A percentile compares a stretch with the other conserved stretches of the same genome.
Evolutionary conservation across 768 basidiomycete genomes (phyloP).

Genomic region (Trametopsis cervina): DNA sequence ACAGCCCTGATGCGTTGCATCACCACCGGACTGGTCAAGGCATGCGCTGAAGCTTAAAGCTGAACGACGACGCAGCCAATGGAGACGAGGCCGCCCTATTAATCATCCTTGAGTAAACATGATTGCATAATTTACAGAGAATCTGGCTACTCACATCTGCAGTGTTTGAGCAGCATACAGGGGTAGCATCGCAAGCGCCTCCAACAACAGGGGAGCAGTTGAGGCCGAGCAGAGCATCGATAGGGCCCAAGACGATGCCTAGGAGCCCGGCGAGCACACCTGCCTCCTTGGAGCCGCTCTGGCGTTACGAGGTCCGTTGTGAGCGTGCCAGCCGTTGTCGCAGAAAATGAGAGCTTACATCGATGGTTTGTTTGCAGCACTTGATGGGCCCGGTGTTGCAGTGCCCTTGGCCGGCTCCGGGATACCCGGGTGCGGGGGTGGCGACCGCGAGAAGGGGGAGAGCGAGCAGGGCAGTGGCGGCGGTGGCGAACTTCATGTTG

Average conservation of each 20-base stretch:
- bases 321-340: not conserved
- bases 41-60: too few species aligned
- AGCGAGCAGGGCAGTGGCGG: constrained; percentile 4
- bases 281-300: not conserved
- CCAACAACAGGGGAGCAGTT: constrained; percentile 9
- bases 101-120: not conserved
- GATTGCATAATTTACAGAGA: not conserved
- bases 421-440: not conserved
- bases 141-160: not conserved
- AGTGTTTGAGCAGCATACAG: constrained; percentile 7
- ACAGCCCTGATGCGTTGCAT: too few species aligned
- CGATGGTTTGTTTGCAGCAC: constrained; percentile 11
- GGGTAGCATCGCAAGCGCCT: constrained; percentile 1
- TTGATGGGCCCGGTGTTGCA: constrained; percentile 14
- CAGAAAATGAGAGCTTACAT: not conserved
- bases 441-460: constrained; percentile 10
- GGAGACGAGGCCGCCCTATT: not conserved
- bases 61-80: not conserved
- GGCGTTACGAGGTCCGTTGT: not conserved
- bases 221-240: constrained; percentile 4
- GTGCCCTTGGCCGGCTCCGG: not conserved
- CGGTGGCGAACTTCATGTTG: constrained; percentile 8
- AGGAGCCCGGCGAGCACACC: constrained; percentile 6
- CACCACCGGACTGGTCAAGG: too few species aligned
- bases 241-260: constrained; percentile 5